Conservation (phyloP, 345 rosid genomes). For the Salix suchowensis region DNA sequence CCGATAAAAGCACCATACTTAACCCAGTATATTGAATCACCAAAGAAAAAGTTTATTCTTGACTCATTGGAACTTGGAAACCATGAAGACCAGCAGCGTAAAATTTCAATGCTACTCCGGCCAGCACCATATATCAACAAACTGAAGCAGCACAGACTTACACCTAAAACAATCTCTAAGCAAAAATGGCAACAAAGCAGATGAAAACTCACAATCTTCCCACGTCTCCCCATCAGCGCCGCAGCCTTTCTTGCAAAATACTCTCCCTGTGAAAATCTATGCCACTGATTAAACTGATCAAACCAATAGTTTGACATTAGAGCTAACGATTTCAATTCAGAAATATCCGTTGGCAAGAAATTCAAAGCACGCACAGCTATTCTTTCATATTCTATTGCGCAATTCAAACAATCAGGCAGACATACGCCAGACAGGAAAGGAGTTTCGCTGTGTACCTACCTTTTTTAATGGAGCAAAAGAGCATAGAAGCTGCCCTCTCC, state of each 20-base stretch:
- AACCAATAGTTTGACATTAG: conserved; percentile 2
- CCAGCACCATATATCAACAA: background rate
- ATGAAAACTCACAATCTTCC: conserved; percentile 81
- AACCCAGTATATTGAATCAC: background rate
- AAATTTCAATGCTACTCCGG: background rate
- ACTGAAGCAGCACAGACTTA: background rate
- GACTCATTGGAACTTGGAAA: background rate
- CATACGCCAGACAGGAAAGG: background rate
- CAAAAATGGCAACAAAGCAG: conserved; percentile 8
- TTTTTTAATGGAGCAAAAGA: background rate
- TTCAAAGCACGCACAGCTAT: background rate
- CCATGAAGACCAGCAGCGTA: background rate
- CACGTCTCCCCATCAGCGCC: conserved; percentile 74
- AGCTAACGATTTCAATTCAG: background rate
- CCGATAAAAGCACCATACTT: background rate
- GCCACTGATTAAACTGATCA: conserved; percentile 1
- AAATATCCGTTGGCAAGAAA: background rate
- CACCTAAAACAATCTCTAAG: background rate
- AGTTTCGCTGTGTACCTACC: background rate
- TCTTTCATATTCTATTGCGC: background rate
- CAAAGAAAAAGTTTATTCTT: background rate
- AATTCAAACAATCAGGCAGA: background rate
- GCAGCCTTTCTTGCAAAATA: conserved; percentile 98
- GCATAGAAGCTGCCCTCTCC: background rate
- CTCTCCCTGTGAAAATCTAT: conserved; percentile 68